A percentile compares a stretch with the other conserved stretches of the same genome.
Evolutionary conservation across 129 eudicot genomes (phyloP).

Genomic region (Tagetes erecta): DNA sequence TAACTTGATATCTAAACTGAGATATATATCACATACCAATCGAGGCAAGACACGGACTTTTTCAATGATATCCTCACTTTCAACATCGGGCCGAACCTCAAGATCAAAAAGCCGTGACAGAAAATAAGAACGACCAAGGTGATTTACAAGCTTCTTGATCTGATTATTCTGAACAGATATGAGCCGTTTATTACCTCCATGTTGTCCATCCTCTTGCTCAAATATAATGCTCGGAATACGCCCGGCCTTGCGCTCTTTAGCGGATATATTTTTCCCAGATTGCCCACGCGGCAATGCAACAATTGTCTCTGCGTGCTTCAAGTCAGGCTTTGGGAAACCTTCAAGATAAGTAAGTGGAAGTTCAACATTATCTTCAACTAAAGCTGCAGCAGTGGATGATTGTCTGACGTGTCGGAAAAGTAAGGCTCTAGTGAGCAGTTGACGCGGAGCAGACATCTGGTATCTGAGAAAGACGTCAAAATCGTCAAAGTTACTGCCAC

Average conservation of each 20-base stretch:
- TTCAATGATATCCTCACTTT: conserved; percentile 65
- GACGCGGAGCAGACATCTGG: conserved; percentile 48
- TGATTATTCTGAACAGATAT: conserved; percentile 82
- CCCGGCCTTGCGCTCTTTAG: conserved; percentile 71
- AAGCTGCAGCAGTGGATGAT: conserved; percentile 53
- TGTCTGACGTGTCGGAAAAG: conserved; percentile 47
- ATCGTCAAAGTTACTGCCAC: not conserved
- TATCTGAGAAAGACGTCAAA: conserved; percentile 11
- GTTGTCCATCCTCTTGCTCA: conserved; percentile 83
- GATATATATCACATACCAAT: conserved; percentile 39
- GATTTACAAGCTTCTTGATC: conserved; percentile 82
- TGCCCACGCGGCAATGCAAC: conserved; percentile 61
- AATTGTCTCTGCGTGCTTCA: conserved; percentile 70
- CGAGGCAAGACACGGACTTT: conserved; percentile 83
- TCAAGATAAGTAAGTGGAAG: conserved; percentile 55
- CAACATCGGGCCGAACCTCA: conserved; percentile 58
- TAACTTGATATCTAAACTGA: conserved; percentile 9
- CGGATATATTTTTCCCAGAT: conserved; percentile 70
- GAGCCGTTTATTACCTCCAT: conserved; percentile 81
- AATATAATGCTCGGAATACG: conserved; percentile 74
- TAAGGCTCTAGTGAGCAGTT: conserved; percentile 38
- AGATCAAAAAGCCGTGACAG: conserved; percentile 78
- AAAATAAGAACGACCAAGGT: conserved; percentile 63
- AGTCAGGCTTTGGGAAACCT: conserved; percentile 70
- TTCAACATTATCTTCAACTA: conserved; percentile 43